These are phyloP conservation scores for Plasmodium falciparum DNA, from an alignment of 169 alveolate genomes.

Conservation along the genomic window DNA sequence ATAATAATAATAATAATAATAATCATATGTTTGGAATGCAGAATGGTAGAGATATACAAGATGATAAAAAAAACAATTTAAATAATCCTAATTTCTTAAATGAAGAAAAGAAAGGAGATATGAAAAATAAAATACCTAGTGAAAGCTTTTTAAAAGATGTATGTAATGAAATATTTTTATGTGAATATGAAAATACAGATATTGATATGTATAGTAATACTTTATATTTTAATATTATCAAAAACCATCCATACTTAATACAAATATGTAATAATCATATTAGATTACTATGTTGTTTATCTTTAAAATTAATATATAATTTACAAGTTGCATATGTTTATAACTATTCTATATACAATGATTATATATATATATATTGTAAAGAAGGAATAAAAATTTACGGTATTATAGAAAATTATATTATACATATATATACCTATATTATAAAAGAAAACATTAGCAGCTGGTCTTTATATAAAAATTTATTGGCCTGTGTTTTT, in stretches of 20 bases:
- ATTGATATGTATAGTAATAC: conserved; percentile 25
- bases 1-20: no score
- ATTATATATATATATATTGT: conserved; percentile 46
- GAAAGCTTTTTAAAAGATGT: background rate
- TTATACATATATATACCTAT: conserved; percentile 11
- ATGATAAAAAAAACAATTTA: background rate
- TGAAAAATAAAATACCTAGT: background rate
- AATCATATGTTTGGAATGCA: no score
- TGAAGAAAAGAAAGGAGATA: background rate
- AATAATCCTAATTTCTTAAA: background rate
- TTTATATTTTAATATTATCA: conserved; percentile 23
- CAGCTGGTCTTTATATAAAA: conserved; percentile 32
- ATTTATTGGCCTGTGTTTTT: conserved; percentile 24
- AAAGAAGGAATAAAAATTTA: conserved; percentile 29
- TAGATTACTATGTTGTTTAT: conserved; percentile 51
- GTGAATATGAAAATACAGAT: conserved; percentile 71
- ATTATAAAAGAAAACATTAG: background rate
- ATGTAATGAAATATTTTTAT: conserved; percentile 29
- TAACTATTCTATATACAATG: conserved; percentile 22
- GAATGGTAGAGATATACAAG: background rate
- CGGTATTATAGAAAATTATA: conserved; percentile 5
- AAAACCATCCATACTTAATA: conserved; percentile 39
- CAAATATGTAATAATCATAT: conserved; percentile 33
- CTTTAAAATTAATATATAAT: conserved; percentile 23
- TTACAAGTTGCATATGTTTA: conserved; percentile 13